phyloP scores from a whole-genome alignment of 2,329 filamentous ascomycete genomes.

The Stromatinia cepivora region DNA sequence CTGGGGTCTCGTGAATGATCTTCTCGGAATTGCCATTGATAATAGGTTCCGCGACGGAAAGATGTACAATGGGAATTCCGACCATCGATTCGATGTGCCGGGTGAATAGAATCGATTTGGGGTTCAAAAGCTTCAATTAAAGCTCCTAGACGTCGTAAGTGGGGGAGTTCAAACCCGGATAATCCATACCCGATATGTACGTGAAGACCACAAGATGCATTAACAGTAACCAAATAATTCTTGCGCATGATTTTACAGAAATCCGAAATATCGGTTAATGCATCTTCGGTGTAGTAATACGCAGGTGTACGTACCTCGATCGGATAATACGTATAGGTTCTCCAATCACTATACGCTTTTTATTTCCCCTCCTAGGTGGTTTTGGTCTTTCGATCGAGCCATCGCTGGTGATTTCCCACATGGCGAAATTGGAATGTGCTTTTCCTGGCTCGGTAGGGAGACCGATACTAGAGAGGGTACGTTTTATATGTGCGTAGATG shows the following conservation, averaged over 20 bases:
- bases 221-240: slow-evolving; percentile 31
- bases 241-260: slow-evolving; percentile 26
- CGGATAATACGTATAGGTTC: slow-evolving; percentile 13
- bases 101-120: slow-evolving; percentile 37
- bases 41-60: not conserved
- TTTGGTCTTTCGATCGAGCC: not conserved
- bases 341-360: not conserved
- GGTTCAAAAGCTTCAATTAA: slow-evolving; percentile 38
- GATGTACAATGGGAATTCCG: not conserved
- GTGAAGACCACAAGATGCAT: slow-evolving; percentile 37
- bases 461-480: slow-evolving; percentile 9
- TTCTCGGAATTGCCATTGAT: not conserved
- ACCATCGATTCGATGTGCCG: slow-evolving; percentile 6
- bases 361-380: not conserved
- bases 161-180: slow-evolving; percentile 30
- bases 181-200: slow-evolving; percentile 40
- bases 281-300: slow-evolving; percentile 20
- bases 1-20: not conserved
- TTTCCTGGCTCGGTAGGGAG: slow-evolving; percentile 1
- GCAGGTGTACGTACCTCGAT: slow-evolving; percentile 33
- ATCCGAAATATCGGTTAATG: slow-evolving; percentile 21
- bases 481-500: slow-evolving; percentile 15
- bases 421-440: not conserved
- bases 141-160: slow-evolving; percentile 37
- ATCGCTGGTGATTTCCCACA: slow-evolving; percentile 26